Percentiles rank a stretch among this genome's conserved stretches.
Conservation (phyloP, 495 filamentous ascomycete genomes). For the Hypoxylon perforatum region DNA sequence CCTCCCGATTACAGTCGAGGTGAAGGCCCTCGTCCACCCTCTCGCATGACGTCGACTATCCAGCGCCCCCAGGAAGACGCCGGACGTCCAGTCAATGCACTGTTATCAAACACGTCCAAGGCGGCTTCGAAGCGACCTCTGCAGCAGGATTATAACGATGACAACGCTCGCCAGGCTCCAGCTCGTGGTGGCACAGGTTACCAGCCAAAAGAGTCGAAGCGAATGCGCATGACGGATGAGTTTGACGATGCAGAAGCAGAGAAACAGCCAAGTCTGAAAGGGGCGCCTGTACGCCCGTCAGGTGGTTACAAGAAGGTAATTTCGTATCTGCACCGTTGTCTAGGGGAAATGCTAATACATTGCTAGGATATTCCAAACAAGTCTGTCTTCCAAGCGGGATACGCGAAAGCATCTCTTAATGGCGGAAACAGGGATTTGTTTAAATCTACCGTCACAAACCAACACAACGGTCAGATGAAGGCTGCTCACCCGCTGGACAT, state of each 20-base stretch:
- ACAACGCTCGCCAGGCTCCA: constrained; percentile 51
- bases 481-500: constrained; percentile 77
- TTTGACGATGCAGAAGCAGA: constrained; percentile 58
- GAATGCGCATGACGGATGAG: constrained; percentile 67
- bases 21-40: constrained; percentile 51
- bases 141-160: constrained; percentile 62
- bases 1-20: constrained; percentile 55
- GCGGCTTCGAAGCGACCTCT: constrained; percentile 59
- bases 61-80: constrained; percentile 53
- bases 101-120: constrained; percentile 56
- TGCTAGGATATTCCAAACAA: constrained; percentile 68
- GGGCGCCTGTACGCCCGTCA: constrained; percentile 84
- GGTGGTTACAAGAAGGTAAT: constrained; percentile 78
- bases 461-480: constrained; percentile 68
- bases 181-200: constrained; percentile 57
- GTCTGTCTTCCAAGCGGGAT: constrained; percentile 72
- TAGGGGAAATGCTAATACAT: constrained; percentile 13
- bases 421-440: constrained; percentile 51
- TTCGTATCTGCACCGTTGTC: constrained; percentile 3
- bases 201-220: constrained; percentile 66
- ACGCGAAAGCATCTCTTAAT: constrained; percentile 60
- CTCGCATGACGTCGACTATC: constrained; percentile 54
- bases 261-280: constrained; percentile 69
- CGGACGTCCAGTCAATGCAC: constrained; percentile 56
- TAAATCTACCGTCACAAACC: constrained; percentile 61